Base-by-base conservation (phyloP, 441 rosid genomes). In the Euphorbia schlechtendalii region DNA sequence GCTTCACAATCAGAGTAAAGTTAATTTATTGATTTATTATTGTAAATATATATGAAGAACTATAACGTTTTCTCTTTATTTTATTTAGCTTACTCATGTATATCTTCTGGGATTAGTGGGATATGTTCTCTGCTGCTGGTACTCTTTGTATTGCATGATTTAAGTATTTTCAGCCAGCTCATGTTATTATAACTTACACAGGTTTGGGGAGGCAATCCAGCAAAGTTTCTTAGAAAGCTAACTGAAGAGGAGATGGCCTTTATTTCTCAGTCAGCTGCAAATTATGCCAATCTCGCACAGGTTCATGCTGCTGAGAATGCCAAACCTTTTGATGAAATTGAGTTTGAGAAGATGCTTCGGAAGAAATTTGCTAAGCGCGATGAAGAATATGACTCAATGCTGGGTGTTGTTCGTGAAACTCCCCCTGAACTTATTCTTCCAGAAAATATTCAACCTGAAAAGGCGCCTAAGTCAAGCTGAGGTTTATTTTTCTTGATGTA, bases 131-230 rank as follows among this genome's bases (percentile, higher is more conserved):
- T 10, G 1, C n/a, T 20, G 15, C 48, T 63, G 12, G 10, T 0
- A 56, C 32, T 11, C 2, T 43, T 43, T 38, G n/a, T 11, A 43
- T 15, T 5, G 58, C n/a, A 21, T 21, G 7, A 6, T 36, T 28
- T 40, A 13, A 15, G 49, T 11, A 52, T 51, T 0, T 21, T 7
- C 15, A n/a, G 10, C 32, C 18, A 36, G 53, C 45, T 51, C 41
- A 15, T 27, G 4, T 56, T 28, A n/a, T 46, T 46, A 6, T n/a
- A 57, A 66, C 43, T 15, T 59, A 8, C 61, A 17, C 86, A 92
- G 98, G 84, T 92, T 15, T 92, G 96, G 98, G 98, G 90, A 82
- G 98, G 98, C 65, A 92, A 92, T 73, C 98, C 98, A 15, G 98
- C 98, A 57, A 87, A 74, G 78, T 92, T 89, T 73, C 81, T 89